Evolutionary conservation across 345 rosid genomes (phyloP).

Genomic region (Eucalyptus marginata): DNA sequence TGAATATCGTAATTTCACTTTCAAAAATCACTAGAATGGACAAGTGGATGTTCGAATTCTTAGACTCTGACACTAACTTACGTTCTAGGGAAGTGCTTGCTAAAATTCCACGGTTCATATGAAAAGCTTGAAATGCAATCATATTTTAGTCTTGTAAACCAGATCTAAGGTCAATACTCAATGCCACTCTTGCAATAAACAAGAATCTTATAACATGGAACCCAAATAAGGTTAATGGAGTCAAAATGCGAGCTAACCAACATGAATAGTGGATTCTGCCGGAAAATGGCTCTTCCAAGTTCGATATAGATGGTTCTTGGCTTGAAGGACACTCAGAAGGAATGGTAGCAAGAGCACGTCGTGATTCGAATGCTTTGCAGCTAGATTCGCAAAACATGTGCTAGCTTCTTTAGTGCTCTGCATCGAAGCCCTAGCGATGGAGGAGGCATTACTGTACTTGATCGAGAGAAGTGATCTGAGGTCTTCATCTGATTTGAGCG

Average conservation of each 20-base stretch:
- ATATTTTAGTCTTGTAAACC: background rate
- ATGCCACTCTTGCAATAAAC: background rate
- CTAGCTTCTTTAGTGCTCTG: background rate
- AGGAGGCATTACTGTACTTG: fast-evolving
- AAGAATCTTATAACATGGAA: background rate
- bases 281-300: background rate
- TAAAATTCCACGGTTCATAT: background rate
- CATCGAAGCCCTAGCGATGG: background rate
- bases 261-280: background rate
- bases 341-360: background rate
- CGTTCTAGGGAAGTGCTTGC: background rate
- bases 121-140: background rate
- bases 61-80: background rate
- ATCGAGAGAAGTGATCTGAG: too few species aligned
- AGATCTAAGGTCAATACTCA: background rate
- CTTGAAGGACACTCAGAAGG: background rate
- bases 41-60: background rate
- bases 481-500: too few species aligned
- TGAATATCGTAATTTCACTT: background rate
- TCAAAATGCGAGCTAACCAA: background rate
- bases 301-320: background rate
- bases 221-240: background rate
- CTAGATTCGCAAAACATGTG: background rate
- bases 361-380: fast-evolving
- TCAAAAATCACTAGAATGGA: background rate